Evolutionary conservation across 192 early-diverging fungal species (phyloP).

Genomic region (Geranomyces variabilis): DNA sequence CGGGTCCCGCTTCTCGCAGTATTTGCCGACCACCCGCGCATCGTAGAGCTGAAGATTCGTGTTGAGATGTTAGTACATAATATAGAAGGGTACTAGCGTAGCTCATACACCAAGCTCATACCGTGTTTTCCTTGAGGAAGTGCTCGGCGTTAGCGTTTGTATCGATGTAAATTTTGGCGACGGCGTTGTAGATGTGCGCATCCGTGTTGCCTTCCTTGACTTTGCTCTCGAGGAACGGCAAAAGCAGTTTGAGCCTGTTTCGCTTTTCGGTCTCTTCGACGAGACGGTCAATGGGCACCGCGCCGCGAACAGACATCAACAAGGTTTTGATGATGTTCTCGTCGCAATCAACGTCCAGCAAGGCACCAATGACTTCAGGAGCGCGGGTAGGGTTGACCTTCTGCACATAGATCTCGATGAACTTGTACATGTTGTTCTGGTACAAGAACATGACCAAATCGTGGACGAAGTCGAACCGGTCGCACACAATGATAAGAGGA

Average conservation of each 20-base stretch:
- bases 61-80: too few species aligned
- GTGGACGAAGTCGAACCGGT: constrained; percentile 96
- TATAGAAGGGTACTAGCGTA: too few species aligned
- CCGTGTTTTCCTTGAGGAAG: constrained; percentile 86
- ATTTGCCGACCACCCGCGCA: constrained; percentile 90
- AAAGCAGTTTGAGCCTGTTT: constrained; percentile 92
- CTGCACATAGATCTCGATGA: constrained; percentile 99
- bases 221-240: constrained; percentile 92
- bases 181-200: constrained; percentile 90
- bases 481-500: constrained; percentile 98
- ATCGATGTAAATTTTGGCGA: constrained; percentile 99
- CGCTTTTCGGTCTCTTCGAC: constrained; percentile 94
- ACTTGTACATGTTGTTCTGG: constrained; percentile 91
- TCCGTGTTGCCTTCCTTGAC: constrained; percentile 88
- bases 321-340: constrained; percentile 91
- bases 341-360: constrained; percentile 98
- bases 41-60: constrained; percentile 68
- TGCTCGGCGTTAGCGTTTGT: constrained; percentile 98
- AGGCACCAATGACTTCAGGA: constrained; percentile 93
- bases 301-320: constrained; percentile 78
- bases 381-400: constrained; percentile 95
- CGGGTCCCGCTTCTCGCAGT: constrained; percentile 99
- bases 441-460: constrained; percentile 96
- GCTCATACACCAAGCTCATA: too few species aligned
- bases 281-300: constrained; percentile 82